phyloP scores from a whole-genome alignment of 768 basidiomycete genomes.

The Termitomyces sp. region DNA sequence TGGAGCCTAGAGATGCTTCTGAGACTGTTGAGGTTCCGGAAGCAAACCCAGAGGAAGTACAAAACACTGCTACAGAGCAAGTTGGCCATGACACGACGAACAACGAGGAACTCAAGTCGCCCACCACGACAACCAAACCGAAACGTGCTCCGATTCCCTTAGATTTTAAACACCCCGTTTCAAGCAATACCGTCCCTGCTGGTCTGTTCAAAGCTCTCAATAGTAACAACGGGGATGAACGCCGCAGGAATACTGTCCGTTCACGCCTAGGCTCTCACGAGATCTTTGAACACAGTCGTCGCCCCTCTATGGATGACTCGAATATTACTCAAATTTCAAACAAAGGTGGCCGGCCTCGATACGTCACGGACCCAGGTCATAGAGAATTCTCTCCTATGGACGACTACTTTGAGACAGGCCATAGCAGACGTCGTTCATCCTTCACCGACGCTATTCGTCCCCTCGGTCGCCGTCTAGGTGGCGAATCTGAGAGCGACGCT shows the following conservation, averaged over 20 bases:
- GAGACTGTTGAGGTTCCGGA: conserved; percentile 9
- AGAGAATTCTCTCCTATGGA: conserved; percentile 19
- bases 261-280: conserved; percentile 74
- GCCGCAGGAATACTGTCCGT: conserved; percentile 65
- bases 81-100: conserved; percentile 14
- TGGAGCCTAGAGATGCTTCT: background rate
- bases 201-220: conserved; percentile 80
- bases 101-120: conserved; percentile 21
- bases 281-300: conserved; percentile 58
- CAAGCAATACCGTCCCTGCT: conserved; percentile 75
- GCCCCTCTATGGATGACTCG: conserved; percentile 74
- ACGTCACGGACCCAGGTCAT: conserved; percentile 54
- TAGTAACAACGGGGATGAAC: conserved; percentile 50
- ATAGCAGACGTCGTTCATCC: conserved; percentile 49
- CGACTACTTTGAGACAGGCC: conserved; percentile 31
- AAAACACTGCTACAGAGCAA: conserved; percentile 27
- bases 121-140: conserved; percentile 21
- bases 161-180: conserved; percentile 56
- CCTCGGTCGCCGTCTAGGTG: conserved; percentile 1
- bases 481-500: conserved; percentile 23
- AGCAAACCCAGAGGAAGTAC: conserved; percentile 16
- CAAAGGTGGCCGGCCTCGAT: conserved; percentile 42
- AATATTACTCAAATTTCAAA: conserved; percentile 65
- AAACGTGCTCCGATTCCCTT: conserved; percentile 73
- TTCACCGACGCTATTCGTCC: conserved; percentile 46